phyloP scores from a whole-genome alignment of 139 green algal species.

The Mychonastes homosphaera region DNA sequence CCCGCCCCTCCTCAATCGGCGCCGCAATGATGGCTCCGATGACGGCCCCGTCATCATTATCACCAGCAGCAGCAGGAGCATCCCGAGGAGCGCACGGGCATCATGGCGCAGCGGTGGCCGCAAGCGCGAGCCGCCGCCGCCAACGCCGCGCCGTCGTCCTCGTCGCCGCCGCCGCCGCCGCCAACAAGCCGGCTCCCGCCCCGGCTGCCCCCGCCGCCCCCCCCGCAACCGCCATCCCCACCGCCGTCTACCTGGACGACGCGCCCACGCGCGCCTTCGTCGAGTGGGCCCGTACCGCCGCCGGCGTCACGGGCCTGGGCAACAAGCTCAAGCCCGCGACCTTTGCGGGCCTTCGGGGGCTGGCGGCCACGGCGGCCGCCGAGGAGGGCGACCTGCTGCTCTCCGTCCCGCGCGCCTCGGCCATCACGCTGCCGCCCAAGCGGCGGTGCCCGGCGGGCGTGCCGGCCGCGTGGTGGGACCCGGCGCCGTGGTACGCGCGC shows the following conservation, averaged over 20 bases:
- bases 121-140: too few relatives aligned
- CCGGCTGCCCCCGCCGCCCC: too few relatives aligned
- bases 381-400: constrained; percentile 44
- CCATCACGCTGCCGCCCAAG: constrained; percentile 49
- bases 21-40: too few relatives aligned
- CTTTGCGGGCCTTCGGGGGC: constrained; percentile 39
- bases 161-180: too few relatives aligned
- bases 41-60: too few relatives aligned
- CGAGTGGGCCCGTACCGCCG: constrained; percentile 16
- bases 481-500: constrained; percentile 49
- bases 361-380: constrained; percentile 36
- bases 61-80: too few relatives aligned
- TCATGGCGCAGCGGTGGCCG: too few relatives aligned
- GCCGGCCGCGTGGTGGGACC: constrained; percentile 33
- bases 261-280: constrained; percentile 17
- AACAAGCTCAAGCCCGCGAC: constrained; percentile 3
- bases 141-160: too few relatives aligned
- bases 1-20: too few relatives aligned
- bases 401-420: constrained; percentile 37
- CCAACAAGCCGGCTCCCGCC: too few relatives aligned
- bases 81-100: too few relatives aligned
- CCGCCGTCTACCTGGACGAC: constrained; percentile 23
- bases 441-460: constrained; percentile 37
- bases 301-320: background rate
- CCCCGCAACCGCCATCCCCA: too few relatives aligned